A percentile compares a stretch with the other conserved stretches of the same genome.
phyloP scores from a whole-genome alignment of 768 basidiomycete genomes.

The Rhizopogon roseolus region DNA sequence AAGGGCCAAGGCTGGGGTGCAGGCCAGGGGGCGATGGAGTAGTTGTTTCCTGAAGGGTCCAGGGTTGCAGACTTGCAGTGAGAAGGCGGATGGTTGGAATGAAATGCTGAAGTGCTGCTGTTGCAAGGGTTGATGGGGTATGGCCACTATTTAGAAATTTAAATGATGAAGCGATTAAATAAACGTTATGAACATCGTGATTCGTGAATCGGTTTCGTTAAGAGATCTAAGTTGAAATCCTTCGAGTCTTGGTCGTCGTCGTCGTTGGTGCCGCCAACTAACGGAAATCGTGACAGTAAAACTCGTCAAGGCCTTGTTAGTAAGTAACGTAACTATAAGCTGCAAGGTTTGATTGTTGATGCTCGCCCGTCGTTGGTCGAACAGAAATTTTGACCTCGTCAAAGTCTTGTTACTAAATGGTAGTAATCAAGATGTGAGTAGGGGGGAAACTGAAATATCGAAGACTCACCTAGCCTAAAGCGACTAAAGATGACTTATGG shows the following conservation, averaged over 20 bases:
- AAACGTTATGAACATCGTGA: slow-evolving; percentile 17
- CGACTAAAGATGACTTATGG: no score
- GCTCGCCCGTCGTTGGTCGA: slow-evolving; percentile 12
- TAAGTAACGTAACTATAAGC: no score
- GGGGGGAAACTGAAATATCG: no score
- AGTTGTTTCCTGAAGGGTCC: slow-evolving; percentile 35
- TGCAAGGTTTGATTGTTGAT: slow-evolving; percentile 11
- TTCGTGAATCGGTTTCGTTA: slow-evolving; percentile 17
- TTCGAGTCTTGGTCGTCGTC: slow-evolving; percentile 14
- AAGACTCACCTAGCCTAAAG: no score
- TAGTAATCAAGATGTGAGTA: no score
- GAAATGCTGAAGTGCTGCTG: slow-evolving; percentile 23
- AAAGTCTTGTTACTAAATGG: no score
- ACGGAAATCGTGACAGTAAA: slow-evolving; percentile 16
- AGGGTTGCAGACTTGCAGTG: slow-evolving; percentile 67
- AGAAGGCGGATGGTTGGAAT: slow-evolving; percentile 67
- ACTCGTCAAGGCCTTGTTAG: slow-evolving; percentile 21
- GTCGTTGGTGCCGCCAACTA: slow-evolving; percentile 13
- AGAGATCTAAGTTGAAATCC: slow-evolving; percentile 6
- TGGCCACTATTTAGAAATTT: slow-evolving; percentile 11
- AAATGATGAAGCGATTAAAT: slow-evolving; percentile 7
- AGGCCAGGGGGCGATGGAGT: slow-evolving; percentile 19
- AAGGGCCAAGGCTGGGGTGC: slow-evolving; percentile 3
- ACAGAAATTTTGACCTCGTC: slow-evolving; percentile 19
- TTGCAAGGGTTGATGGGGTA: slow-evolving; percentile 23